Evolutionary conservation across 306 rosid species (phyloP).

Genomic region (Rubus parviflorus): DNA sequence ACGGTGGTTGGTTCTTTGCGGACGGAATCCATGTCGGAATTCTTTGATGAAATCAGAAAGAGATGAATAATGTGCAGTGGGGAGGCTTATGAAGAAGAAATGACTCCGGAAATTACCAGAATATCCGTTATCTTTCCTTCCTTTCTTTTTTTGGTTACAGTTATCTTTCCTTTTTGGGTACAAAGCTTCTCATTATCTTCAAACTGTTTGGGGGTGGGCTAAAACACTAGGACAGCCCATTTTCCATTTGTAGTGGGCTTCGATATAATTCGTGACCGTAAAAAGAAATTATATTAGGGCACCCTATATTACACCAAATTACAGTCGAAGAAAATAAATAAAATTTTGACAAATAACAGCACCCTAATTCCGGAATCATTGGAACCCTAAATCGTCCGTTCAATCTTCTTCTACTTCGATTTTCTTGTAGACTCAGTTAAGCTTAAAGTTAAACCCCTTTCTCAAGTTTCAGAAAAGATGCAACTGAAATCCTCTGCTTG

Average conservation of each 20-base stretch:
- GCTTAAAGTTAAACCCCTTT: not conserved
- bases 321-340: no score
- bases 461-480: not conserved
- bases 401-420: not conserved
- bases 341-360: no score
- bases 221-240: not conserved
- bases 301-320: no score
- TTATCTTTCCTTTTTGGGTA: no score
- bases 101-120: no score
- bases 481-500: constrained; percentile 3
- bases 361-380: not conserved
- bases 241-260: not conserved
- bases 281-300: no score
- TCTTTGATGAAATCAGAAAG: not conserved
- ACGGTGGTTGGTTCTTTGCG: not conserved
- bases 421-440: not conserved
- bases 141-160: no score
- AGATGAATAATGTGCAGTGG: not conserved
- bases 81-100: not conserved
- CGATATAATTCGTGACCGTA: no score
- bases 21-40: constrained; percentile 7
- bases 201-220: no score
- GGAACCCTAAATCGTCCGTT: not conserved
- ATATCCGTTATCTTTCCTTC: no score
- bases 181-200: no score